Evolutionary conservation across 75 land plant species (phyloP).

Genomic region (Picea glauca): DNA sequence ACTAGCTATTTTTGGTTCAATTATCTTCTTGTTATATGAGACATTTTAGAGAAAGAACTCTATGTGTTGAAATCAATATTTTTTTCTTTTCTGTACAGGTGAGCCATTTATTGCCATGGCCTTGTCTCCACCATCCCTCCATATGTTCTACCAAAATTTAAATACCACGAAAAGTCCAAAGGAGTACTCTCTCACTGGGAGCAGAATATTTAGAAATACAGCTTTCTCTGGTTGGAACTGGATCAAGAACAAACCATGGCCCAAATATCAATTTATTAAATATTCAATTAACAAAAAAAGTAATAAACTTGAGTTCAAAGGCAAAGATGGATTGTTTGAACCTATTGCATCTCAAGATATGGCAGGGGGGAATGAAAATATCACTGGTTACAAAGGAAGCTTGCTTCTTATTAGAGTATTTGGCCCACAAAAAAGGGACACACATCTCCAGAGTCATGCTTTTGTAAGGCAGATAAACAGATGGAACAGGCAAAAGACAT

Average conservation of each 20-base stretch:
- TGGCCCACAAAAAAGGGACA: background rate
- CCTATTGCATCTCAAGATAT: background rate
- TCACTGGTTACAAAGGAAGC: background rate
- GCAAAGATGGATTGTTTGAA: background rate
- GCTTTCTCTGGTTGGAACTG: constrained; percentile 1
- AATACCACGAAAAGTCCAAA: background rate
- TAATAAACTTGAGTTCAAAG: background rate
- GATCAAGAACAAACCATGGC: background rate
- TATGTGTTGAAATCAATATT: background rate
- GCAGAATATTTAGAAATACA: background rate
- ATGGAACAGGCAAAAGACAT: constrained; percentile 1
- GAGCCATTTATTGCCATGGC: constrained; percentile 9
- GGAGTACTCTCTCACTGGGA: background rate
- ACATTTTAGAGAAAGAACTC: background rate
- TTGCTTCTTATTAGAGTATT: background rate
- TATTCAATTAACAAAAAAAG: background rate
- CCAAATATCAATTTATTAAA: background rate
- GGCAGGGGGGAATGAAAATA: background rate
- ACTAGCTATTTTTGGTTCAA: background rate
- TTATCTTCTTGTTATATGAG: background rate
- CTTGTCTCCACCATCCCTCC: background rate
- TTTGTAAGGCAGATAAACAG: background rate
- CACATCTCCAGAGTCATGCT: background rate
- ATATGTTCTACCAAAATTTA: background rate
- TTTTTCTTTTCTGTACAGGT: background rate